Conservation (phyloP, 345 rosid genomes). For the Gossypium mustelinum region DNA sequence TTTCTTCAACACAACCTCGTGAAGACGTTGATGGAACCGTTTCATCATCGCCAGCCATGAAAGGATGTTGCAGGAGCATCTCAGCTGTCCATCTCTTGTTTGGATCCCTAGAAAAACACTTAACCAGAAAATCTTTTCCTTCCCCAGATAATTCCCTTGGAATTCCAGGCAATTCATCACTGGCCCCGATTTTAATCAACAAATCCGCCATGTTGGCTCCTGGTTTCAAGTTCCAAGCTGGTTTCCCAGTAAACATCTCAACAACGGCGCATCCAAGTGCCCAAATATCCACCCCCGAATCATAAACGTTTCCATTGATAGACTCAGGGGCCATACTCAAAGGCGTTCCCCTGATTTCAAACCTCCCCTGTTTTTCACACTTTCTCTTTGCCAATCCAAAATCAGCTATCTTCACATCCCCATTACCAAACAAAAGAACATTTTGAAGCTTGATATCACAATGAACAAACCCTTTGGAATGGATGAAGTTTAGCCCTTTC, state of each 20-base stretch:
- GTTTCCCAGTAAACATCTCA: constrained; percentile 76
- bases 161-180: constrained; percentile 52
- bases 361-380: constrained; percentile 13
- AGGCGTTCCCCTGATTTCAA: constrained; percentile 66
- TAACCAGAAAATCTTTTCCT: constrained; percentile 65
- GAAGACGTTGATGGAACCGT: neutral
- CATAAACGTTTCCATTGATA: constrained; percentile 48
- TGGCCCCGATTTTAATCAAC: constrained; percentile 53
- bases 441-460: constrained; percentile 62
- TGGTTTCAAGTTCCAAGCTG: constrained; percentile 48
- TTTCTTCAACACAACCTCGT: neutral
- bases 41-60: constrained; percentile 31
- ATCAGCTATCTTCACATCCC: constrained; percentile 58
- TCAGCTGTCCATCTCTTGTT: constrained; percentile 67
- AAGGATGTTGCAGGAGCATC: constrained; percentile 74
- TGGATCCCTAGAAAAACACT: constrained; percentile 55
- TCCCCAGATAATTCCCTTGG: constrained; percentile 55
- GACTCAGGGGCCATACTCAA: constrained; percentile 79
- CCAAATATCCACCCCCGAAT: constrained; percentile 77
- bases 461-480: constrained; percentile 62
- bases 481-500: constrained; percentile 51
- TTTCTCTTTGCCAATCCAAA: constrained; percentile 65
- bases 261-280: constrained; percentile 72
- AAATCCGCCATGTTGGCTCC: constrained; percentile 34
- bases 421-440: constrained; percentile 44